Evolutionary conservation across 768 basidiomycete species (phyloP).

Genomic region (Mycena amicta): DNA sequence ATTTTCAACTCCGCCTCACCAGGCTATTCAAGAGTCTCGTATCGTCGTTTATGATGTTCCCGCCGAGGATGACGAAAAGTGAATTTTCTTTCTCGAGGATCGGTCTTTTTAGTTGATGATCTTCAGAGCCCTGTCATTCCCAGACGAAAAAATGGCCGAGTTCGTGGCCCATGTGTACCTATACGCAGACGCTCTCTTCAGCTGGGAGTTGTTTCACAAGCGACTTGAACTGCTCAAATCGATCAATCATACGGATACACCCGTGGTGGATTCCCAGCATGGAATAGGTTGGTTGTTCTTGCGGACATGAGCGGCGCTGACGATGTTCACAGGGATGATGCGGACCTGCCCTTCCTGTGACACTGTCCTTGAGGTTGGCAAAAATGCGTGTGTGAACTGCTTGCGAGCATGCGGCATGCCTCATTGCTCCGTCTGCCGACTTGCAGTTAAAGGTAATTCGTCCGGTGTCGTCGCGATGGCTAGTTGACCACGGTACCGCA

Average conservation of each 20-base stretch:
- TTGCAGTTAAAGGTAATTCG: conserved; percentile 68
- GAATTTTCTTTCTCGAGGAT: not conserved
- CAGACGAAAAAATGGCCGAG: conserved; percentile 43
- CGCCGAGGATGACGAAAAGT: conserved; percentile 19
- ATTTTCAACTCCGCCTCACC: conserved; percentile 29
- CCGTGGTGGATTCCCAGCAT: conserved; percentile 24
- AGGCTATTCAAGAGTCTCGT: conserved; percentile 38
- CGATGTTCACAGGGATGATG: conserved; percentile 46
- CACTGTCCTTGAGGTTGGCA: conserved; percentile 10
- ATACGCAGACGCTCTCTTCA: conserved; percentile 75
- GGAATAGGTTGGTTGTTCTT: conserved; percentile 15
- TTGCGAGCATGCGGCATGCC: conserved; percentile 46
- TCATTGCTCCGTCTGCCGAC: conserved; percentile 71
- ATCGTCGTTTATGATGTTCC: conserved; percentile 34
- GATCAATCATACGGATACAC: conserved; percentile 42
- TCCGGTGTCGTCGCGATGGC: not conserved
- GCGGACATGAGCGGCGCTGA: too few relatives aligned
- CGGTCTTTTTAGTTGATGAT: conserved; percentile 13
- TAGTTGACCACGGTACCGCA: conserved; percentile 25
- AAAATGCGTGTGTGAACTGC: conserved; percentile 46
- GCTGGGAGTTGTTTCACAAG: conserved; percentile 74
- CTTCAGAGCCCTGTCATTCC: conserved; percentile 30
- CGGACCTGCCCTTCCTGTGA: conserved; percentile 52
- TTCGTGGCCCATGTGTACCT: conserved; percentile 58
- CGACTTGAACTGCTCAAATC: conserved; percentile 74